Conservation (phyloP, 2,329 filamentous ascomycete species). For the Aspergillus texensis region DNA sequence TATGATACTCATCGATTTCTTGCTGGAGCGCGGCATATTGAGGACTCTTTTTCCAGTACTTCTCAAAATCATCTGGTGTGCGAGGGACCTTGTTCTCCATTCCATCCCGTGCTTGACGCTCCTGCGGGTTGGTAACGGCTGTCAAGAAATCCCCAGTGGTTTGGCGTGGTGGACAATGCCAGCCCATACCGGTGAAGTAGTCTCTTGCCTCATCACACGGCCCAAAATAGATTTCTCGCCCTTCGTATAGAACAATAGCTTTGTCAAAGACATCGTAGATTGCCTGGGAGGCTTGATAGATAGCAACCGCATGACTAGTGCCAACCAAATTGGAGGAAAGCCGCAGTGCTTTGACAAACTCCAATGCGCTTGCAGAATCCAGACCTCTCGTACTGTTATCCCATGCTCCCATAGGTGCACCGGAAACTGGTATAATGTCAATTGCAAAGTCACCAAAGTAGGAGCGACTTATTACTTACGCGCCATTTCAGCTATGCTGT, state of each 20-base stretch:
- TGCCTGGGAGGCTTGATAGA: constrained; percentile 58
- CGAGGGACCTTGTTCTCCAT: constrained; percentile 65
- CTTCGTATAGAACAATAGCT: constrained; percentile 73
- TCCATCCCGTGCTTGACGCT: constrained; percentile 59
- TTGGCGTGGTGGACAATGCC: constrained; percentile 66
- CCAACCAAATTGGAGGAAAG: constrained; percentile 53
- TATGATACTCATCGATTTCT: constrained; percentile 38
- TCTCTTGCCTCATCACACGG: constrained; percentile 59
- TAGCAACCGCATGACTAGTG: constrained; percentile 58
- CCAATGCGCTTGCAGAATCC: constrained; percentile 60
- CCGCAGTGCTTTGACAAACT: constrained; percentile 59
- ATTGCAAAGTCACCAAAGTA: background rate
- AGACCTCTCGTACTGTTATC: constrained; percentile 56
- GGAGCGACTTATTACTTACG: constrained; percentile 22
- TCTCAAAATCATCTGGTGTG: constrained; percentile 68
- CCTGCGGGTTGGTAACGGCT: constrained; percentile 65
- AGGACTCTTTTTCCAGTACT: constrained; percentile 48
- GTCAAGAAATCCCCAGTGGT: constrained; percentile 72
- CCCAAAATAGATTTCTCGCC: constrained; percentile 76
- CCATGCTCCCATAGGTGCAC: constrained; percentile 43
- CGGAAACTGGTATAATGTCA: constrained; percentile 29
- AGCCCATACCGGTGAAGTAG: constrained; percentile 72
- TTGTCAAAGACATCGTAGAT: constrained; percentile 72
- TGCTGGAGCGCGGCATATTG: constrained; percentile 34
- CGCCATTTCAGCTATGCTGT: constrained; percentile 42